phyloP scores from a whole-genome alignment of 371 early-diverging fungal genomes.

The Syncephalastrum racemosum region DNA sequence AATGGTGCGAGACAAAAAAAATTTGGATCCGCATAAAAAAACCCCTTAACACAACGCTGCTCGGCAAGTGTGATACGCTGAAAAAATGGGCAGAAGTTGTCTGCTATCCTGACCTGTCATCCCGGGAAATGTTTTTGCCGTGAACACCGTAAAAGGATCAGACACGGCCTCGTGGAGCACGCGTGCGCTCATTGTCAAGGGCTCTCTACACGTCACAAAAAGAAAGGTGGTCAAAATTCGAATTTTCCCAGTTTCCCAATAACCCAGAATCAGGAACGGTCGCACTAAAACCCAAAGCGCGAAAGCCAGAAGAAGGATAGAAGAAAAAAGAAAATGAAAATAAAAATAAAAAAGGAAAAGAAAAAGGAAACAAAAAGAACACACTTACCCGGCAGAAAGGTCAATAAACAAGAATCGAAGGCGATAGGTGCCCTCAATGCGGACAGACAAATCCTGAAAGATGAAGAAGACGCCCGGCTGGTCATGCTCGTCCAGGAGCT shows the following conservation, averaged over 20 bases:
- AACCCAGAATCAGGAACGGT: slow-evolving; percentile 45
- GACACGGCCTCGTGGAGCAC: slow-evolving; percentile 32
- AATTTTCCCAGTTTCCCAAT: slow-evolving; percentile 24
- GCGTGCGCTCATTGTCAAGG: neutral
- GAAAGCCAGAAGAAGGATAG: no score
- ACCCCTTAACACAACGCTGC: no score
- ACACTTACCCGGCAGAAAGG: slow-evolving; percentile 18
- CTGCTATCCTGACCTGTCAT: slow-evolving; percentile 52
- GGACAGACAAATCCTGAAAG: slow-evolving; percentile 48
- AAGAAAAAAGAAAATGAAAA: no score
- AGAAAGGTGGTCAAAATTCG: neutral
- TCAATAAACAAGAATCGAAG: slow-evolving; percentile 39
- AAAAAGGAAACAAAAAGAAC: slow-evolving; percentile 35
- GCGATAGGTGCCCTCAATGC: slow-evolving; percentile 39
- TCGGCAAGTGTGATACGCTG: neutral
- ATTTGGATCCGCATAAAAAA: no score
- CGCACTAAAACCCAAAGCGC: slow-evolving; percentile 38
- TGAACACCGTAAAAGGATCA: slow-evolving; percentile 49
- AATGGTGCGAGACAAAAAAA: no score
- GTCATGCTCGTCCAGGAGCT: slow-evolving; percentile 19
- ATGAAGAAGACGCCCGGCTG: slow-evolving; percentile 54
- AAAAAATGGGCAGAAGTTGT: neutral
- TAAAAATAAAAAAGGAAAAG: slow-evolving; percentile 32
- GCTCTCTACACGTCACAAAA: slow-evolving; percentile 20
- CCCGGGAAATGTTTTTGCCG: slow-evolving; percentile 63